phyloP scores from a whole-genome alignment of 208 protist genomes.

The Phytomonas francai region DNA sequence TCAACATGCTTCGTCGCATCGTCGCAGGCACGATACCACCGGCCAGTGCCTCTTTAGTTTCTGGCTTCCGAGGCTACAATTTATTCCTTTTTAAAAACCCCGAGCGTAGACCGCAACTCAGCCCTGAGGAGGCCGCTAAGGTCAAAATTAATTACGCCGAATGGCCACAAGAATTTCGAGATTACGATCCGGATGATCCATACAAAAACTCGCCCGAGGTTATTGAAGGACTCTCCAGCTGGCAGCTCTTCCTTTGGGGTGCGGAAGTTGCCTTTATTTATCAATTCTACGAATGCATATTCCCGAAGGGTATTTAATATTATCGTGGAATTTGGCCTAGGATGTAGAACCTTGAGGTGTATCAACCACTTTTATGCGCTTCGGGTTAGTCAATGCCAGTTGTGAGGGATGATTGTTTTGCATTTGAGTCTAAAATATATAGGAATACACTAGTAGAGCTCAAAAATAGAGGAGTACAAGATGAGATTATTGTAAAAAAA shows the following conservation, averaged over 20 bases:
- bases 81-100: constrained; percentile 85
- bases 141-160: constrained; percentile 84
- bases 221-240: constrained; percentile 83
- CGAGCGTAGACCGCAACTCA: constrained; percentile 82
- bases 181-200: constrained; percentile 88
- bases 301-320: constrained; percentile 77
- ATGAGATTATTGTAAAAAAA: neutral
- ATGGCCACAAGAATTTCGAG: constrained; percentile 87
- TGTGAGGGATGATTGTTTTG: neutral
- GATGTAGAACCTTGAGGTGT: neutral
- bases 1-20: constrained; percentile 66
- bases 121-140: constrained; percentile 78
- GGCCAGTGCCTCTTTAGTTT: constrained; percentile 29
- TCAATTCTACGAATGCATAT: constrained; percentile 86
- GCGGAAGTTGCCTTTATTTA: constrained; percentile 86
- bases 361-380: neutral
- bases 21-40: constrained; percentile 31
- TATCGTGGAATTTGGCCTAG: neutral
- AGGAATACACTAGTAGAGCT: neutral
- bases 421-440: neutral
- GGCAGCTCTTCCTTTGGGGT: constrained; percentile 85
- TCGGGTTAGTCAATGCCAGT: neutral
- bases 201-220: constrained; percentile 88
- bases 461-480: neutral
- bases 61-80: constrained; percentile 66